Conservation (phyloP, 371 early-diverging fungal species). For the Apophysomyces ossiformis region DNA sequence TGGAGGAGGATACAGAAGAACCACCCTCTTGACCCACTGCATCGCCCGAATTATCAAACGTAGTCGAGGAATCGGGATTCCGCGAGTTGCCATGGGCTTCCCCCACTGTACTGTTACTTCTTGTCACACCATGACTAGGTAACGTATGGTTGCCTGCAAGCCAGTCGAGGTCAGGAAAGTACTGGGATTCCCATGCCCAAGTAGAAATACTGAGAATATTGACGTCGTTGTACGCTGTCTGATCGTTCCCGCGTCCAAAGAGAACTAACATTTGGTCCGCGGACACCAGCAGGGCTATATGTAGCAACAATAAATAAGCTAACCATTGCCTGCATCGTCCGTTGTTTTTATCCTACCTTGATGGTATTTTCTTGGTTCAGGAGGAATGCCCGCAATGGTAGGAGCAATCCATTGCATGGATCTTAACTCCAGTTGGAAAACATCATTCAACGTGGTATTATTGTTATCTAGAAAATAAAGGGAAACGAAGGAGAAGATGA, state of each 20-base stretch:
- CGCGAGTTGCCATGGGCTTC: slow-evolving; percentile 3
- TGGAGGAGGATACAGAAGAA: slow-evolving; percentile 18
- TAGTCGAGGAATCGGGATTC: background rate
- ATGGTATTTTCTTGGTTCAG: slow-evolving; percentile 46
- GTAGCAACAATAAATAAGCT: slow-evolving; percentile 25
- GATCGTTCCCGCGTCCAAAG: slow-evolving; percentile 29
- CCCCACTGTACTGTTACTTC: background rate
- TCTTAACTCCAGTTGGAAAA: slow-evolving; percentile 38
- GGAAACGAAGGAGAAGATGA: too few species aligned
- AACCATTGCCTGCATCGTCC: slow-evolving; percentile 17
- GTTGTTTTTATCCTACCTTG: slow-evolving; percentile 29
- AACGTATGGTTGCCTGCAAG: slow-evolving; percentile 14
- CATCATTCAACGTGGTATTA: slow-evolving; percentile 35
- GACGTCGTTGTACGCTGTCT: slow-evolving; percentile 29
- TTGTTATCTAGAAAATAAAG: slow-evolving; percentile 15
- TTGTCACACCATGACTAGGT: background rate
- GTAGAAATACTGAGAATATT: slow-evolving; percentile 30
- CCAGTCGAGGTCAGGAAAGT: slow-evolving; percentile 26
- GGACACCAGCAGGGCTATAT: slow-evolving; percentile 28
- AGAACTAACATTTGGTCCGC: slow-evolving; percentile 31
- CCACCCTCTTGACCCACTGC: background rate
- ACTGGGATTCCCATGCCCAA: slow-evolving; percentile 38
- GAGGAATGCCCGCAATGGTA: slow-evolving; percentile 36
- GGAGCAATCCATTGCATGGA: slow-evolving; percentile 49
- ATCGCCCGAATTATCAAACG: slow-evolving; percentile 14